Percentiles rank a stretch among this genome's conserved stretches.
Evolutionary conservation across 139 green algal species (phyloP).

Genomic region (Penium margaritaceum): DNA sequence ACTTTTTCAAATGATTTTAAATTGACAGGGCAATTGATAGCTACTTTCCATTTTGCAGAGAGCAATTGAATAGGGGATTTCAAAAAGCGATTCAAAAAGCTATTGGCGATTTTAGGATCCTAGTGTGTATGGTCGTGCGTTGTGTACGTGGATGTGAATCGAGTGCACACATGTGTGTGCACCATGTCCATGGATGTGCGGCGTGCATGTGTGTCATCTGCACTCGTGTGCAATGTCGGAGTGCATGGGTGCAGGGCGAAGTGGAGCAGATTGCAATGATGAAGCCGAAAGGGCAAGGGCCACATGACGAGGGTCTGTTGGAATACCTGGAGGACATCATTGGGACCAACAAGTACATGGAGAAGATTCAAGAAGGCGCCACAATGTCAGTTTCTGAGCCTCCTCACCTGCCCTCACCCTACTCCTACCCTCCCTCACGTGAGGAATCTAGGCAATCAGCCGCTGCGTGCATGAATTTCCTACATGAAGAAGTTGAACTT

Average conservation of each 20-base stretch:
- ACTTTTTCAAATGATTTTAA: no score
- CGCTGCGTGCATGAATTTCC: neutral
- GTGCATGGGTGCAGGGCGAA: slow-evolving; percentile 86
- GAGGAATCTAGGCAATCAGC: neutral
- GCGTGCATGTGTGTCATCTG: no score
- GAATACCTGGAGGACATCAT: slow-evolving; percentile 99
- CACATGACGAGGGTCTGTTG: slow-evolving; percentile 85
- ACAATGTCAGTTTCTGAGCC: neutral
- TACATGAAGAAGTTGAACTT: neutral
- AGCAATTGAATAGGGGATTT: no score
- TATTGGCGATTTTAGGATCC: neutral
- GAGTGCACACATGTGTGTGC: no score
- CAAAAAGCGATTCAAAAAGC: no score
- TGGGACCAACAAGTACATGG: slow-evolving; percentile 80
- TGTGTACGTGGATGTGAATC: no score
- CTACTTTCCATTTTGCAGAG: no score
- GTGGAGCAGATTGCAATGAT: slow-evolving; percentile 99
- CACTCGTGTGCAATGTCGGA: no score
- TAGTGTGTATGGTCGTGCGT: neutral
- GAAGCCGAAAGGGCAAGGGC: slow-evolving; percentile 78
- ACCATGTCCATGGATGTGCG: no score
- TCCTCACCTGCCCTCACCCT: neutral
- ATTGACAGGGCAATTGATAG: no score
- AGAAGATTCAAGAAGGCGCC: slow-evolving; percentile 65
- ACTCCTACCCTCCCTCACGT: neutral